phyloP scores from a whole-genome alignment of 306 rosid species.

The Rosa rugosa region DNA sequence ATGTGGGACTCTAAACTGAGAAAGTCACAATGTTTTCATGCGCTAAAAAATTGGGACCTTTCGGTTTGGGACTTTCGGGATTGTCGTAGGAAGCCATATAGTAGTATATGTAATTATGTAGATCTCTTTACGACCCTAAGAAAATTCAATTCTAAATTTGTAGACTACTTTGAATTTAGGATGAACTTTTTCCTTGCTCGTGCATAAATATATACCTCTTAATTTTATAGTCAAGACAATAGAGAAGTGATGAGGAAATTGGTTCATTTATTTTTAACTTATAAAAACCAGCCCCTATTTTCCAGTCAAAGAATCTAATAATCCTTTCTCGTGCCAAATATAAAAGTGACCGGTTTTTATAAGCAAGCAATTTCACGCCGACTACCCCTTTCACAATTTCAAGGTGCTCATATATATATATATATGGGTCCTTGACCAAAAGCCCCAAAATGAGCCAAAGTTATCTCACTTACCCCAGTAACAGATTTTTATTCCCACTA shows the following conservation, averaged over 20 bases:
- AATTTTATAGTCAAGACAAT: neutral
- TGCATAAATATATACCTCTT: neutral
- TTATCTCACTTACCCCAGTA: too few species aligned
- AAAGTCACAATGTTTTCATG: neutral
- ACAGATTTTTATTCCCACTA: too few species aligned
- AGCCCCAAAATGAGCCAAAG: too few species aligned
- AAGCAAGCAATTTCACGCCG: neutral
- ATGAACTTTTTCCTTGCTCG: neutral
- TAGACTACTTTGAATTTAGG: neutral
- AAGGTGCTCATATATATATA: neutral
- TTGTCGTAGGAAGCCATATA: neutral
- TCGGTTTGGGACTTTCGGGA: neutral
- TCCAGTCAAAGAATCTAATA: neutral
- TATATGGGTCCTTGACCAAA: too few species aligned
- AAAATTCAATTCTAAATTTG: neutral
- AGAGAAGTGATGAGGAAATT: neutral
- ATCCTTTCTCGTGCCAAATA: neutral
- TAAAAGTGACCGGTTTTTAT: neutral
- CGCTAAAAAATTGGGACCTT: neutral
- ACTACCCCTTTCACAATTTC: neutral
- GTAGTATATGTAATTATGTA: neutral
- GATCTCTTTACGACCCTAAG: neutral
- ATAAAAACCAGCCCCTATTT: neutral
- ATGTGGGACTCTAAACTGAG: neutral
- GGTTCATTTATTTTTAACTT: neutral